Evolutionary conservation across 2,329 filamentous ascomycete genomes (phyloP), one percentile per base, ranked within the genome.

Genomic region (Aaosphaeria pasadenensis): DNA sequence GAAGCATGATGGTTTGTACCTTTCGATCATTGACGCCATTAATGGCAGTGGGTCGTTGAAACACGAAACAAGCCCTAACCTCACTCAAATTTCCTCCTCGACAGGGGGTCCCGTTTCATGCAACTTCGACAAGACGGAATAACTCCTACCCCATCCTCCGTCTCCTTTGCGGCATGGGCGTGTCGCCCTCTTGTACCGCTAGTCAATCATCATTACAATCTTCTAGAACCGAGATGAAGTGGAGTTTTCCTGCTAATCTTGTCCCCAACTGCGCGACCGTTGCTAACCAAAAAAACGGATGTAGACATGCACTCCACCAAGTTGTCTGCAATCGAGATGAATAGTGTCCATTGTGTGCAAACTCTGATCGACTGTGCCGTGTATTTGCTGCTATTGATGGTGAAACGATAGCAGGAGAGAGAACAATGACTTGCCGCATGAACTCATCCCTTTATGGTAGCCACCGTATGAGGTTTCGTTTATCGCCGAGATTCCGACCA

Each of bases 381-480:
- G n/a, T 9, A 36, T 36, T 36, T n/a, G 9, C 33, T 36, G 33
- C n/a, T 9, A 36, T 36, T n/a, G n/a, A 2, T 36, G 33, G 33
- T n/a, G 33, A 36, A 36, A 31, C 42, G 31, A 17, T 11, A 11
- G 30, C 17, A 44, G 17, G 11, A 9, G 9, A 28, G 9, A 29
- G n/a, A 11, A 24, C 33, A 44, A 28, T 7, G 31, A 11, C 17
- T 24, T 29, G 31, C 2, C 11, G n/a, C 31, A 36, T 44, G 31
- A 33, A 30, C 11, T 35, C n/a, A 11, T 17, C 7, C n/a, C 31
- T 11, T 30, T 7, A 44, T 36, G 5, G 11, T 17, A 11, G 32
- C 31, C 40, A 41, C 32, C 35, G 56, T 59, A 60, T 63, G 50
- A 57, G 49, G 61, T 65, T 62, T 62, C 48, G 49, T 46, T 50